phyloP scores from a whole-genome alignment of 371 early-diverging fungal species.

The Dinochytrium kinnereticum region DNA sequence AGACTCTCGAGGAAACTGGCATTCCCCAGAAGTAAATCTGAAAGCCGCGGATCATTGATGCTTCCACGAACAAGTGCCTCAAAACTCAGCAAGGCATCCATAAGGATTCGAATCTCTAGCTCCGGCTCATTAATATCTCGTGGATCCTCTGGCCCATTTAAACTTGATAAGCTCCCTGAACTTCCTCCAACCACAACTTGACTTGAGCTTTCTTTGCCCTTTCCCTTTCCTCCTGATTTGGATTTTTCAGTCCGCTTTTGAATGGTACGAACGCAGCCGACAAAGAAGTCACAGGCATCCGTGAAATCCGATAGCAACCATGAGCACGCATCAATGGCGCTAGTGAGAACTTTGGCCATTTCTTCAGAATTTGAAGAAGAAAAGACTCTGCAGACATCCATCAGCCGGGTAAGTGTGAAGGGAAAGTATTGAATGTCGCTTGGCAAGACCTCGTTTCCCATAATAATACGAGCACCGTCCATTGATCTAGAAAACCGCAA shows the following conservation, averaged over 20 bases:
- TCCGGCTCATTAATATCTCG: background rate
- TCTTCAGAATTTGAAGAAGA: conserved; percentile 17
- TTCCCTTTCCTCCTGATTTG: conserved; percentile 22
- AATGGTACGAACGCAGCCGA: conserved; percentile 19
- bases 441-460: background rate
- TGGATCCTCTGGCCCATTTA: too few species aligned
- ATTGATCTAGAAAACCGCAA: background rate
- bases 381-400: conserved; percentile 28
- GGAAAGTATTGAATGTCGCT: background rate
- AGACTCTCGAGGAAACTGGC: conserved; percentile 28
- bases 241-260: conserved; percentile 35
- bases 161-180: too few species aligned
- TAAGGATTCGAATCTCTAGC: conserved; percentile 25
- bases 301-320: conserved; percentile 19
- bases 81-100: conserved; percentile 30
- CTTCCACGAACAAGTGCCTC: conserved; percentile 27
- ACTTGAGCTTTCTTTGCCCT: conserved; percentile 22
- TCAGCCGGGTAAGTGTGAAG: conserved; percentile 16
- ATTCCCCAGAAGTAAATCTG: conserved; percentile 23
- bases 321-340: conserved; percentile 13
- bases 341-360: conserved; percentile 8
- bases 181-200: too few species aligned
- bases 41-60: conserved; percentile 14
- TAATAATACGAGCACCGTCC: background rate
- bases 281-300: conserved; percentile 13